These are phyloP conservation scores for Ceratobasidium sp. DNA, from an alignment of 1,284 basidiomycete genomes.

Conservation along the genomic window DNA sequence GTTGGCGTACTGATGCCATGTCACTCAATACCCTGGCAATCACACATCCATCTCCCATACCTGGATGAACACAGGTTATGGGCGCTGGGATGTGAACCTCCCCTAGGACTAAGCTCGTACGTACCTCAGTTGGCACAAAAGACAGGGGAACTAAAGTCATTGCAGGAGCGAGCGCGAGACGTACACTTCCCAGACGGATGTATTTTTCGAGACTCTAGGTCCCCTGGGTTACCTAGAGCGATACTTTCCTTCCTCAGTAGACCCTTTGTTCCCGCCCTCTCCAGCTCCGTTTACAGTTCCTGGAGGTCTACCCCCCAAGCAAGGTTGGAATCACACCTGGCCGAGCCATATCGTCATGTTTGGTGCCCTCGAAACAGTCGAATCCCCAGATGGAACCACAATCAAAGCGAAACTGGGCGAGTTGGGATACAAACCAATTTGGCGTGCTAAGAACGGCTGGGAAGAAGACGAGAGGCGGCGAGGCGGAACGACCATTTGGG, in stretches of 20 bases:
- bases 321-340: constrained; percentile 72
- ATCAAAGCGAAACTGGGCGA: constrained; percentile 55
- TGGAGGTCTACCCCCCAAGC: constrained; percentile 49
- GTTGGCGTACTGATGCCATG: constrained; percentile 94
- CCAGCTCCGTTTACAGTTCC: constrained; percentile 64
- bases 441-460: constrained; percentile 72
- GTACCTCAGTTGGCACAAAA: constrained; percentile 44
- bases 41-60: constrained; percentile 75
- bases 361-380: constrained; percentile 64
- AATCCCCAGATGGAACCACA: constrained; percentile 48
- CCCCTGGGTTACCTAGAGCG: constrained; percentile 70
- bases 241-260: constrained; percentile 69
- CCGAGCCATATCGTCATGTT: constrained; percentile 83
- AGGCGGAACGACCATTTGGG: constrained; percentile 80
- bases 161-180: constrained; percentile 54
- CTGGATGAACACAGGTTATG: constrained; percentile 62
- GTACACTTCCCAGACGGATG: constrained; percentile 83
- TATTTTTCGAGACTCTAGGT: constrained; percentile 70
- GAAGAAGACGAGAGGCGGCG: constrained; percentile 81
- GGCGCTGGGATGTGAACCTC: constrained; percentile 92
- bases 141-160: constrained; percentile 36
- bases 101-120: constrained; percentile 63
- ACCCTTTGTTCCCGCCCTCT: constrained; percentile 70
- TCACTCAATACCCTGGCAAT: constrained; percentile 96
- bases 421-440: constrained; percentile 72